Evolutionary conservation across 2,329 filamentous ascomycete species (phyloP).

Genomic region (Colletotrichum sp.): DNA sequence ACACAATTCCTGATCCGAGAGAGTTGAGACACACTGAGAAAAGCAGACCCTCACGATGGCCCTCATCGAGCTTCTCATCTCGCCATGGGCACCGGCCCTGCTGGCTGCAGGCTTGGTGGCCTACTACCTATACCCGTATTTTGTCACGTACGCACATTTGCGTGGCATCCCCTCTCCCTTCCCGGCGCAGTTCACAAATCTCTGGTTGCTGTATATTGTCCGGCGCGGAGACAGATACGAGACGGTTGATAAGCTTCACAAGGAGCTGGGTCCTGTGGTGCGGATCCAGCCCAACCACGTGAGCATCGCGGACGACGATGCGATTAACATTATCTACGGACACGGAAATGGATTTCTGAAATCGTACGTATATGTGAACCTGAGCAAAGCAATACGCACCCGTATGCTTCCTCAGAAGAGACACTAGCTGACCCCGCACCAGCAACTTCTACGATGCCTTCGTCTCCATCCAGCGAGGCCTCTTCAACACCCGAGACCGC

Average conservation of each 20-base stretch:
- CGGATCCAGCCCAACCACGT: conserved; percentile 86
- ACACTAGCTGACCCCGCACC: not conserved
- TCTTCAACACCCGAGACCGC: conserved; percentile 89
- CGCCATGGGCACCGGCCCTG: conserved; percentile 16
- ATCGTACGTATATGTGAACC: conserved; percentile 48
- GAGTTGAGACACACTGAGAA: not conserved
- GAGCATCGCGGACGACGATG: conserved; percentile 79
- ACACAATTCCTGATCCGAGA: not conserved
- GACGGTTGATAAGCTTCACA: conserved; percentile 74
- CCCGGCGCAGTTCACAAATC: conserved; percentile 70
- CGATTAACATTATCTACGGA: conserved; percentile 79
- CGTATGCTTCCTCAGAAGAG: not conserved
- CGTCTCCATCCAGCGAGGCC: conserved; percentile 81
- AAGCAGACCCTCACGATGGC: not conserved
- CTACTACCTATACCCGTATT: conserved; percentile 56
- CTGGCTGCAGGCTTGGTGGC: not conserved
- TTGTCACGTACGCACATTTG: conserved; percentile 57
- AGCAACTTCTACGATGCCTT: conserved; percentile 92
- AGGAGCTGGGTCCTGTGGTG: conserved; percentile 79
- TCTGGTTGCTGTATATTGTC: conserved; percentile 76
- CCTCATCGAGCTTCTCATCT: conserved; percentile 3
- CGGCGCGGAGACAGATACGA: conserved; percentile 70
- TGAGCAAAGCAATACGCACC: not conserved
- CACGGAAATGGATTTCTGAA: conserved; percentile 80
- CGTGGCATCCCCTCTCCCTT: conserved; percentile 67